These are phyloP conservation scores for Ophiostoma ips DNA, from an alignment of 2,329 filamentous ascomycete genomes.

Conservation along the genomic window DNA sequence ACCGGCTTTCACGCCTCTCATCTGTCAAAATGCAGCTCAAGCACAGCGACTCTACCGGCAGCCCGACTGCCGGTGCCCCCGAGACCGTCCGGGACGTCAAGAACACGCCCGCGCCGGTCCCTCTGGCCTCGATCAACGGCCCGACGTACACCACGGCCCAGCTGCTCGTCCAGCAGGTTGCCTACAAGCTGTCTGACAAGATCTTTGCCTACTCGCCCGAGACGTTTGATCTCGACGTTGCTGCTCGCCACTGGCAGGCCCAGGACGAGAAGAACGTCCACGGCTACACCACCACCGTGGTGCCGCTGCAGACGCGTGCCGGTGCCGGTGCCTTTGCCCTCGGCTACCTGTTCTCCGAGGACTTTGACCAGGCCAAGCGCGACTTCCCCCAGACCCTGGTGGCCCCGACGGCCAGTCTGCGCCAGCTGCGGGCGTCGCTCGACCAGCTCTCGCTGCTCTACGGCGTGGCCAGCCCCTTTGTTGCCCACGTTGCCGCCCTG, in stretches of 20 bases:
- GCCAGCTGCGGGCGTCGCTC: slow-evolving; percentile 65
- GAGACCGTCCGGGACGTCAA: slow-evolving; percentile 17
- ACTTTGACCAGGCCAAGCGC: slow-evolving; percentile 85
- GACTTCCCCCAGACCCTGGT: slow-evolving; percentile 84
- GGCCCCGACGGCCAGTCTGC: slow-evolving; percentile 70
- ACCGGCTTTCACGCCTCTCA: neutral
- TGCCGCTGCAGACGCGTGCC: slow-evolving; percentile 71
- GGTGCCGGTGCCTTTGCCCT: slow-evolving; percentile 85
- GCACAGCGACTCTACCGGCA: slow-evolving; percentile 14
- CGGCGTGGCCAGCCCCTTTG: slow-evolving; percentile 80
- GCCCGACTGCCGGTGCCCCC: slow-evolving; percentile 7
- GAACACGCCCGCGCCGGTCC: slow-evolving; percentile 33
- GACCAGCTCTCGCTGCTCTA: slow-evolving; percentile 90
- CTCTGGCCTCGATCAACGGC: slow-evolving; percentile 54
- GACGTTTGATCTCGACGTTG: slow-evolving; percentile 78
- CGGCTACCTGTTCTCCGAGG: slow-evolving; percentile 94
- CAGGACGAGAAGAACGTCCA: slow-evolving; percentile 64
- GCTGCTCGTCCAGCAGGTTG: slow-evolving; percentile 86
- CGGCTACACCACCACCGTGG: slow-evolving; percentile 64
- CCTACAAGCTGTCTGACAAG: slow-evolving; percentile 90
- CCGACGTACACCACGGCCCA: slow-evolving; percentile 90
- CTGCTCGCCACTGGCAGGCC: slow-evolving; percentile 63
- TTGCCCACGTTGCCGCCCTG: slow-evolving; percentile 80
- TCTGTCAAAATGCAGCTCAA: slow-evolving; percentile 14
- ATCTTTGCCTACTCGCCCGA: slow-evolving; percentile 94